Evolutionary conservation across 352 stramenopile species (phyloP).

Genomic region (Phytophthora pseudosyringae): DNA sequence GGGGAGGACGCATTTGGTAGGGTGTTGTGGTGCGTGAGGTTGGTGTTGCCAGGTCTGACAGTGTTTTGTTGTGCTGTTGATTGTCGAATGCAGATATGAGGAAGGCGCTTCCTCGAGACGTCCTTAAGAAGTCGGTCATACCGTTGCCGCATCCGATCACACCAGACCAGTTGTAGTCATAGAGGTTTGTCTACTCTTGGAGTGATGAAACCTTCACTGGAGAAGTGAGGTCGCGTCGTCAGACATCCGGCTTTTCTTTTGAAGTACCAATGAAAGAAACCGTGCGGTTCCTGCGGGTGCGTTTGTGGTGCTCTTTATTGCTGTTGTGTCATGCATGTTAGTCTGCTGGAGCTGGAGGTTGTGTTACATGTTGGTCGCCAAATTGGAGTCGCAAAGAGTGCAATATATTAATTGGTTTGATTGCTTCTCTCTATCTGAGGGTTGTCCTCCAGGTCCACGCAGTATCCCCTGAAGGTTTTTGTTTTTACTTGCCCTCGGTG

Average conservation of each 20-base stretch:
- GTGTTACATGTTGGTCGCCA: no score
- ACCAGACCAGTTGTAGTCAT: constrained; percentile 70
- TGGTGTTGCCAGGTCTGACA: not conserved
- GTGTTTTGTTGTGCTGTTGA: constrained; percentile 5
- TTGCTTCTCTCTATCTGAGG: constrained; percentile 12
- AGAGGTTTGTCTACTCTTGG: not conserved
- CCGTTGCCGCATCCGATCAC: constrained; percentile 86
- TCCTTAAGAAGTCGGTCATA: constrained; percentile 92
- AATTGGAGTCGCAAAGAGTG: constrained; percentile 2
- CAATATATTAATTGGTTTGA: constrained; percentile 27
- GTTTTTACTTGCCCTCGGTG: constrained; percentile 2
- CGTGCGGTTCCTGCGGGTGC: not conserved
- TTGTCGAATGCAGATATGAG: constrained; percentile 85
- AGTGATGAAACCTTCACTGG: constrained; percentile 3
- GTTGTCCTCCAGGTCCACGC: constrained; percentile 9
- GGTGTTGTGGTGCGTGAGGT: constrained; percentile 5
- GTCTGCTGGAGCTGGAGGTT: no score
- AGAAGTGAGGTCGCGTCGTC: not conserved
- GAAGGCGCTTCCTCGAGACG: constrained; percentile 90
- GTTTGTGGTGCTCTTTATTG: not conserved
- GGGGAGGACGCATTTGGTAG: constrained; percentile 91
- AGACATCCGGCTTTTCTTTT: not conserved
- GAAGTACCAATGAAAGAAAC: constrained; percentile 1
- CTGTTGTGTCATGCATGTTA: not conserved
- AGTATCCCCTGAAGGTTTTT: constrained; percentile 1